phyloP scores from a whole-genome alignment of 805 yeast genomes.

The Candida schatavii region DNA sequence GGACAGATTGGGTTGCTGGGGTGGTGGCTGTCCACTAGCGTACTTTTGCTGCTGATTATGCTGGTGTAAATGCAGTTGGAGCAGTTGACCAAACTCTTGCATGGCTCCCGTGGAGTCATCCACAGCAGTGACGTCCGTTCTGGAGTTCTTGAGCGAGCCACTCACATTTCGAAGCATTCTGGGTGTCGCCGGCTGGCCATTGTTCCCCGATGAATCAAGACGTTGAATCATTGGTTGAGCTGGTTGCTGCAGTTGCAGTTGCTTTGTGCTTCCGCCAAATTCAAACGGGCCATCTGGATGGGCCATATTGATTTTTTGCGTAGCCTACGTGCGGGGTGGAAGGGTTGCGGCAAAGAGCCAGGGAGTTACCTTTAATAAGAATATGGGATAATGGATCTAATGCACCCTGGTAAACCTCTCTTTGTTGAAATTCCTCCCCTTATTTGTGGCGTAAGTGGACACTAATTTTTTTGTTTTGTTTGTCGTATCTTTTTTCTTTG shows the following conservation, averaged over 20 bases:
- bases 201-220: slow-evolving; percentile 1
- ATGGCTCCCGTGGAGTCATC: background rate
- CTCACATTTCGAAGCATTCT: slow-evolving; percentile 63
- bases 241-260: background rate
- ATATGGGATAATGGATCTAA: too few species aligned
- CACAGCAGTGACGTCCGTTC: slow-evolving; percentile 8
- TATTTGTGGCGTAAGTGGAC: background rate
- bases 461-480: background rate
- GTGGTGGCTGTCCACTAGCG: background rate
- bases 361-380: too few species aligned
- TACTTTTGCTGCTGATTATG: slow-evolving; percentile 7
- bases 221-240: background rate
- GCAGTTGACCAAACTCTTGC: background rate
- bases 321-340: too few species aligned
- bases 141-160: slow-evolving; percentile 25
- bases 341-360: background rate
- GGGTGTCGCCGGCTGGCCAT: slow-evolving; percentile 59
- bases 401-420: background rate
- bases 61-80: slow-evolving; percentile 1
- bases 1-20: slow-evolving; percentile 4
- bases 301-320: background rate
- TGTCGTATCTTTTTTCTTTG: background rate
- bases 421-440: background rate
- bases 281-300: slow-evolving; percentile 2
- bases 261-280: background rate